Evolutionary conservation across 1,284 basidiomycete species (phyloP).

Genomic region (Wolfiporia cocos): DNA sequence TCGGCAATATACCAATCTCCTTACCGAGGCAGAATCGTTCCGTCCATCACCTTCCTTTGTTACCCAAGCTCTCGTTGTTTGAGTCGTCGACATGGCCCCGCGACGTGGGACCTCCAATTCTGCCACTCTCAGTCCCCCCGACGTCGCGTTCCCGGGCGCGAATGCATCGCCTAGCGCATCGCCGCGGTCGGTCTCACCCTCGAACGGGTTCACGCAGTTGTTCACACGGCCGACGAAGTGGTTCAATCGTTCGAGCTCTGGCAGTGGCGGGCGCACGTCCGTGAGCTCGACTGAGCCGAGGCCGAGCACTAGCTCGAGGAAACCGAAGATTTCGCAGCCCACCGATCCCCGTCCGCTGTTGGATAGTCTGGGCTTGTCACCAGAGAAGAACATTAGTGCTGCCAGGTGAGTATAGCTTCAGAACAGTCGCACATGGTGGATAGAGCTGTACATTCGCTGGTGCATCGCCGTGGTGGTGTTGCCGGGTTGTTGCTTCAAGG

Average conservation of each 20-base stretch:
- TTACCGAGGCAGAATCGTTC: constrained; percentile 3
- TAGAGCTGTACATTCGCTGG: no score
- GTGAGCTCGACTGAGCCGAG: constrained; percentile 38
- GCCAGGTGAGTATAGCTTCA: constrained; percentile 23
- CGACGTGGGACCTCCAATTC: constrained; percentile 20
- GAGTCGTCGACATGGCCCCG: constrained; percentile 18
- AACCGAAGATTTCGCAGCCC: constrained; percentile 75
- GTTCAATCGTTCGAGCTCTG: constrained; percentile 26
- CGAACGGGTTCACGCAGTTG: constrained; percentile 23
- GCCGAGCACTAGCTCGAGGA: constrained; percentile 52
- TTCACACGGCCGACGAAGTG: constrained; percentile 28
- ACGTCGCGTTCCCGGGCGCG: constrained; percentile 14
- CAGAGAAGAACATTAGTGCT: constrained; percentile 25
- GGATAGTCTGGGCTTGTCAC: constrained; percentile 27
- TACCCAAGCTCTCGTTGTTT: constrained; percentile 3
- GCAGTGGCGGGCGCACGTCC: constrained; percentile 20
- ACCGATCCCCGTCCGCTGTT: constrained; percentile 73
- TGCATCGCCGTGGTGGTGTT: no score
- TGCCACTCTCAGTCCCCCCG: constrained; percentile 25
- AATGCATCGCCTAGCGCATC: constrained; percentile 21
- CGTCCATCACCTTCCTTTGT: constrained; percentile 6
- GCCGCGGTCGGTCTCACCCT: constrained; percentile 25
- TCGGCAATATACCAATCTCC: constrained; percentile 1
- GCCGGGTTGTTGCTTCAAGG: no score
- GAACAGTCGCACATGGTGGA: no score